A percentile compares a stretch with the other conserved stretches of the same genome.
Conservation (phyloP, 441 rosid species). For the Adansonia madagascariensis region DNA sequence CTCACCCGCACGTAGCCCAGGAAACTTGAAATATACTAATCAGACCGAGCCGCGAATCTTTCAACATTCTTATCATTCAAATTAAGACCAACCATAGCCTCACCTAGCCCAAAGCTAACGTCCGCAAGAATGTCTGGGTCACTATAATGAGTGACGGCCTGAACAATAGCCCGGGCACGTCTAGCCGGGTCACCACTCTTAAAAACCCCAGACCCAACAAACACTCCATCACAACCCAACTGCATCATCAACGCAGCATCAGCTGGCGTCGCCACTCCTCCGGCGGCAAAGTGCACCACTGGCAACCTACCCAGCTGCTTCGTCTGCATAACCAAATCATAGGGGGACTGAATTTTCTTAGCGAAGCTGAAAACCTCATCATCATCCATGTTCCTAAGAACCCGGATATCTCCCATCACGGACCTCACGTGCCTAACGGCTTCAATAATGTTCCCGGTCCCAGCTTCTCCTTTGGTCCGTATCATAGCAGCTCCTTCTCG, state of each 20-base stretch:
- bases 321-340: conserved; percentile 93
- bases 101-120: conserved; percentile 91
- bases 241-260: conserved; percentile 99
- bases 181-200: conserved; percentile 90
- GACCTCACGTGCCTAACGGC: conserved; percentile 93
- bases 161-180: conserved; percentile 88
- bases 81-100: conserved; percentile 95
- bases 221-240: conserved; percentile 90
- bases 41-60: conserved; percentile 87
- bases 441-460: conserved; percentile 83
- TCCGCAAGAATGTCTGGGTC: conserved; percentile 84
- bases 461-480: conserved; percentile 94
- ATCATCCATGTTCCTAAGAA: conserved; percentile 85
- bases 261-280: conserved; percentile 96
- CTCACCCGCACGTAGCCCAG: conserved; percentile 20
- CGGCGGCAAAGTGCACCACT: conserved; percentile 95
- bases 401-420: conserved; percentile 83
- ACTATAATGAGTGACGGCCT: conserved; percentile 90
- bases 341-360: conserved; percentile 82
- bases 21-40: conserved; percentile 28
- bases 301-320: conserved; percentile 93
- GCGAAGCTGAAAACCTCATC: conserved; percentile 90
- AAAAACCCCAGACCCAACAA: conserved; percentile 91
- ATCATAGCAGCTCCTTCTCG: conserved; percentile 98
- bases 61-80: conserved; percentile 84